Conservation (phyloP, 495 filamentous ascomycete species). For the Darksidea phi region DNA sequence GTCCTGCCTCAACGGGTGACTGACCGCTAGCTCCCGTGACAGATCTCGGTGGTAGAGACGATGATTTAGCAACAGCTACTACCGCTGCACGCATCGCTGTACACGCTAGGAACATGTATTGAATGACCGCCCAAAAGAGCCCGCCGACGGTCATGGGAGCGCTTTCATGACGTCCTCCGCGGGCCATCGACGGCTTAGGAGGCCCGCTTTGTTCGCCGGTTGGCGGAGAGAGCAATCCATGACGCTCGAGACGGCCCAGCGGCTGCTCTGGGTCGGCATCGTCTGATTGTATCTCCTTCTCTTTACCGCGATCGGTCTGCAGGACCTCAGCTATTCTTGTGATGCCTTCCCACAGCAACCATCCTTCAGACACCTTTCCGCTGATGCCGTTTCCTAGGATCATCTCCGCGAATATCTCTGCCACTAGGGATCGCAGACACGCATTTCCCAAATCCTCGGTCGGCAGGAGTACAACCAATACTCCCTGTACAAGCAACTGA, state of each 20-base stretch:
- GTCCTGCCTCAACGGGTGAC: slow-evolving; percentile 27
- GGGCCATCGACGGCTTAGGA: slow-evolving; percentile 23
- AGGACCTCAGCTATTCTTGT: slow-evolving; percentile 57
- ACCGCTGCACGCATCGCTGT: slow-evolving; percentile 64
- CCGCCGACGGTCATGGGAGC: slow-evolving; percentile 39
- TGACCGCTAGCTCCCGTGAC: slow-evolving; percentile 31
- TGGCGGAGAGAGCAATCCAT: slow-evolving; percentile 39
- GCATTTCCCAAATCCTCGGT: slow-evolving; percentile 88
- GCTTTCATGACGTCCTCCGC: slow-evolving; percentile 10
- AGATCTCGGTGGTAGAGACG: slow-evolving; percentile 53
- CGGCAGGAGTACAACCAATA: slow-evolving; percentile 78
- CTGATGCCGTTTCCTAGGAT: slow-evolving; percentile 76
- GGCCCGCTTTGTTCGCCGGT: slow-evolving; percentile 8
- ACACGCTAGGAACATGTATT: slow-evolving; percentile 65
- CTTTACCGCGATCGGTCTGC: slow-evolving; percentile 25
- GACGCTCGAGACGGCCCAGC: slow-evolving; percentile 41
- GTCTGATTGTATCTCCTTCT: slow-evolving; percentile 17
- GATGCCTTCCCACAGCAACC: slow-evolving; percentile 79
- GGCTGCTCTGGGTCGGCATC: slow-evolving; percentile 23
- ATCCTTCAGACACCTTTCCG: slow-evolving; percentile 75
- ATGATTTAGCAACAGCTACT: slow-evolving; percentile 51
- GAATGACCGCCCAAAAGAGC: slow-evolving; percentile 68
- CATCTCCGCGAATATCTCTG: slow-evolving; percentile 81
- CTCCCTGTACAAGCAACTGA: slow-evolving; percentile 73
- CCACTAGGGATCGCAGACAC: slow-evolving; percentile 75